Evolutionary conservation across 78 protist species (phyloP).

Genomic region (Capsaspora owczarzaki): DNA sequence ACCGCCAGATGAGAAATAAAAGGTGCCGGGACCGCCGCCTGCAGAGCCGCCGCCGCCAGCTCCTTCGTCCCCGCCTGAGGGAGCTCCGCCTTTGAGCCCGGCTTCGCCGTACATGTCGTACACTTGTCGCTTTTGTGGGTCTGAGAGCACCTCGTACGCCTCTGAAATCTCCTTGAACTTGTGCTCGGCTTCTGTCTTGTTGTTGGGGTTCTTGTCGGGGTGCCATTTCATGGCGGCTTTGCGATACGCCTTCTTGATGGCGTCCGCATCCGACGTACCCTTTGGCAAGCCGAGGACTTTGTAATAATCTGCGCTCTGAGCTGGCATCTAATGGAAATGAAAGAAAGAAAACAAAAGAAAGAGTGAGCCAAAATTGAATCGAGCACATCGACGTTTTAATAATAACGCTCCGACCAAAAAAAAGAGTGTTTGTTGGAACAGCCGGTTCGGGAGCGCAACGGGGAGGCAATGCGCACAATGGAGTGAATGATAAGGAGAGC

Average conservation of each 20-base stretch:
- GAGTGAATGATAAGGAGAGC: no score
- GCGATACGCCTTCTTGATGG: conserved; percentile 24
- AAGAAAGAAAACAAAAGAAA: no score
- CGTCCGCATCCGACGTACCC: not conserved
- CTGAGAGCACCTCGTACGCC: conserved; percentile 30
- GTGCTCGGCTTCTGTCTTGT: conserved; percentile 4
- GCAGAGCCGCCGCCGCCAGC: conserved; percentile 10
- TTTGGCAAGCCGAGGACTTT: not conserved
- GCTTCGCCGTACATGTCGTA: conserved; percentile 18
- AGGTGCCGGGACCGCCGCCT: not conserved
- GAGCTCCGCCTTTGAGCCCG: conserved; percentile 13
- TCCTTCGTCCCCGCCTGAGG: conserved; percentile 5
- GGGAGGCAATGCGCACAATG: no score
- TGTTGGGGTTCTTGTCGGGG: conserved; percentile 29
- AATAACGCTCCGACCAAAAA: no score
- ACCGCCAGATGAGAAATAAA: not conserved
- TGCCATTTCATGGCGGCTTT: conserved; percentile 30
- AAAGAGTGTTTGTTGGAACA: no score
- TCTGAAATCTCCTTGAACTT: conserved; percentile 20
- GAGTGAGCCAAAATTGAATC: no score
- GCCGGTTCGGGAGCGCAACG: no score
- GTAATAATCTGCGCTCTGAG: no score
- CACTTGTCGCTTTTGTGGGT: conserved; percentile 16
- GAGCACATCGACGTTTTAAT: no score
- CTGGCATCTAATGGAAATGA: no score